Base-by-base conservation (phyloP, 2,329 filamentous ascomycete species). In the Mariannaea elegans region DNA sequence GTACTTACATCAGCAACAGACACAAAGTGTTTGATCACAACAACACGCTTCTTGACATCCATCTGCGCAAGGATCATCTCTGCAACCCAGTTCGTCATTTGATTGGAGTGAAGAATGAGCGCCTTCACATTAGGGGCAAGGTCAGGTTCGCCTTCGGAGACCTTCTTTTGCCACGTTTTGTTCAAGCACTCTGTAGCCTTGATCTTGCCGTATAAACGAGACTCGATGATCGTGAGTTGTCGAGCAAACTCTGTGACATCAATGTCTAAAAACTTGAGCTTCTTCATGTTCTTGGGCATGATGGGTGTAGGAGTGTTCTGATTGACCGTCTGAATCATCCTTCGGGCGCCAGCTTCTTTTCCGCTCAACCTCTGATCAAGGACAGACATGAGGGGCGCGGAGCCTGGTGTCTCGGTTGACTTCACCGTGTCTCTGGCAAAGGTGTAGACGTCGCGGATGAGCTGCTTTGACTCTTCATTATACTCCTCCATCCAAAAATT, bases 151-250 rank as follows among this genome's bases (percentile, higher is more conserved):
- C 90, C 90, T 31, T 94, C 90, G 8, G 81, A 85, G 59, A 96
- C 83, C 81, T 97, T 97, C 85, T 96, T 98, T 78, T 97, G 93
- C 95, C 95, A 99, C 5, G 94, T 97, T 83, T 99, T 99, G 79
- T 97, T 97, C 62, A 99, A 81, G 75, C 94, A 98, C 76, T 99
- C 95, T 0, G 93, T 95, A 0, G 94, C 91, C 76, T 94, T 94
- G 76, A 99, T 97, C 80, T 97, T 97, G 68, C 91, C 92, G 72
- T 98, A 99, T 1, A 98, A 84, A 62, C 90, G 90, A 2, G 94
- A 97, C 77, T 99, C 95, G 65, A 98, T 97, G 65, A 99, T 95
- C 0, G 95, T 99, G 63, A 99, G 84, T 76, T 99, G 95, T 46
- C 95, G 89, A n/a, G 95, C 95, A 77, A 99, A 98, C 74, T 99